Evolutionary conservation across 495 filamentous ascomycete species (phyloP), one percentile per base, ranked within the genome.

Genomic region (Alectoria sarmentosa): DNA sequence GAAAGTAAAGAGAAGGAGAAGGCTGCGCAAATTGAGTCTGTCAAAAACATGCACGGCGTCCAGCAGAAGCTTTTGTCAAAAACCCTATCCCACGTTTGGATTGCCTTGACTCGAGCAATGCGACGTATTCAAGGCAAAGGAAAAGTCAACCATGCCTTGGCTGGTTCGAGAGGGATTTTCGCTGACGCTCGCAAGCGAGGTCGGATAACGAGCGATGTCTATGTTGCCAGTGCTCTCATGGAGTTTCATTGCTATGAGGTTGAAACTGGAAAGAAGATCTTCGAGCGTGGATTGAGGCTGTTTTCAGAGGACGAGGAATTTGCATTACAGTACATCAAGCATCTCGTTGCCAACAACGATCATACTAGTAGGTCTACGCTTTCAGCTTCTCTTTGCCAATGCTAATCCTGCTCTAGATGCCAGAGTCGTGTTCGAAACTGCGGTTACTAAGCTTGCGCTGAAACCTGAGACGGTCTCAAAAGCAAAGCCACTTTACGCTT

Each of bases 231-330:
- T 70, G 93, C 94, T 34, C 80, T 96, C 62, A 89, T 98, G 69
- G 94, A 98, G 69, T 92, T 94, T 74, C 87, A 92, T 70, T 94
- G 94, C 68, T 98, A 98, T 74, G 92, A 96, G 69, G 94, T 98
- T 65, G 84, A 86, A 4, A 88, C 92, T 0, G 93, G 91, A 9
- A 88, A 88, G 38, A 96, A 90, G 75, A 97, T 98, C 62, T 98
- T 96, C 72, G 95, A 98, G 67, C 85, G 92, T 37, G 94, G 95
- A 44, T 85, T 92, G 56, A 93, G 89, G 69, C 79, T 98, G 3
- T 98, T 96, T 72, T 91, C 92, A 0, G 88, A 94, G 26, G 92
- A 97, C 69, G 93, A 95, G 71, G 79, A 84, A 59, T 98, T 96
- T 75, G 88, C 92, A 11, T 80, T 98, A 44, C 92, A 96, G 72